phyloP scores from a whole-genome alignment of 768 basidiomycete species.

The Hericium rajendrae region DNA sequence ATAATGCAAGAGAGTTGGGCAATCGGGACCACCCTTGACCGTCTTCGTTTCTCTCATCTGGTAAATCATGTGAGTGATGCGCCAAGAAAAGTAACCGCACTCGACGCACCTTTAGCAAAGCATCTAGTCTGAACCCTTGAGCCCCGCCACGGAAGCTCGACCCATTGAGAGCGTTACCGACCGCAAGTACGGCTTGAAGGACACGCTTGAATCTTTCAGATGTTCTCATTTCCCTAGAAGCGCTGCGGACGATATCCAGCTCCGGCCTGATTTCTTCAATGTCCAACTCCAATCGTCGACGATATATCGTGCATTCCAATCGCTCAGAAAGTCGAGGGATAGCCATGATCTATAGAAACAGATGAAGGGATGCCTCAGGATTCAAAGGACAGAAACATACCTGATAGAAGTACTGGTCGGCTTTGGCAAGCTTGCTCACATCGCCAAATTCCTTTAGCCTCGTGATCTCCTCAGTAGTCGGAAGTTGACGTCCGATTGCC shows the following conservation, averaged over 20 bases:
- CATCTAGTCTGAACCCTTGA: conserved; percentile 75
- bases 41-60: conserved; percentile 83
- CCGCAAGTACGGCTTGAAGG: conserved; percentile 60
- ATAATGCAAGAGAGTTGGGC: conserved; percentile 88
- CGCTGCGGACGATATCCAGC: conserved; percentile 60
- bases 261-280: conserved; percentile 81
- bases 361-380: not conserved
- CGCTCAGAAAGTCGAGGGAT: conserved; percentile 71
- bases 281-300: conserved; percentile 72
- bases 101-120: conserved; percentile 59
- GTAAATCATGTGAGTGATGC: not conserved
- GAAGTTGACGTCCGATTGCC: conserved; percentile 64
- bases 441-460: conserved; percentile 66
- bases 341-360: conserved; percentile 50
- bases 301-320: conserved; percentile 75
- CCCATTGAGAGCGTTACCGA: conserved; percentile 79
- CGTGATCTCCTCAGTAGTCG: conserved; percentile 73
- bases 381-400: conserved; percentile 27
- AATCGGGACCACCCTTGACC: conserved; percentile 51
- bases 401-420: conserved; percentile 77
- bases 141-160: conserved; percentile 81
- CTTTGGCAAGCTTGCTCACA: conserved; percentile 62
- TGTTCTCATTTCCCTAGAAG: conserved; percentile 55
- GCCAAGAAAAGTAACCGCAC: not conserved
- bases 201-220: conserved; percentile 61